These are phyloP conservation scores for Solanum piurae DNA, from an alignment of 257 asterid species.

Conservation along the genomic window DNA sequence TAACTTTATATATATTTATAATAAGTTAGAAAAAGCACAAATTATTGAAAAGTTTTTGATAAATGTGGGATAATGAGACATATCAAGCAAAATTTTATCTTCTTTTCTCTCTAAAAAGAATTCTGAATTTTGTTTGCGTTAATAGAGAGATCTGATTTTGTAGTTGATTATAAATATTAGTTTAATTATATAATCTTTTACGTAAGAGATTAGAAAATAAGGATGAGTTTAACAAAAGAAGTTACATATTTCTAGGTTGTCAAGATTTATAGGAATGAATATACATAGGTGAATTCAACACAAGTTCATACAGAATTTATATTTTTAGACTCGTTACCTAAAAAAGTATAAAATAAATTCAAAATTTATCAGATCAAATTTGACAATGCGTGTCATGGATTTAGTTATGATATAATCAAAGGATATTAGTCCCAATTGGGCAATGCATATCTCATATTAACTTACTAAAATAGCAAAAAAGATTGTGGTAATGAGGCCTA, in stretches of 20 bases:
- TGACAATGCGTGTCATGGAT: no score
- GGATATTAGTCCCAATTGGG: not conserved
- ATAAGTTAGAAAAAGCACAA: not conserved
- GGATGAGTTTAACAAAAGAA: no score
- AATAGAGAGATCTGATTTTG: not conserved
- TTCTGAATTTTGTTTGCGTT: no score
- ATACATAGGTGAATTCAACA: no score
- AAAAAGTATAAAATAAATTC: no score
- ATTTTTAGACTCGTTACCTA: no score
- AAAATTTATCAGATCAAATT: no score
- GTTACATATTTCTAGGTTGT: no score
- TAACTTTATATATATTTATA: not conserved
- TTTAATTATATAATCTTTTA: no score
- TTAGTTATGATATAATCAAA: not conserved
- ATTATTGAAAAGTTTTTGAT: not conserved
- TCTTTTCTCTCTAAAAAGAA: not conserved
- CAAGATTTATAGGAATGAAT: no score
- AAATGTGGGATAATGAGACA: not conserved
- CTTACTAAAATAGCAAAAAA: not conserved
- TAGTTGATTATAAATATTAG: not conserved
- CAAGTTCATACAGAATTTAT: no score
- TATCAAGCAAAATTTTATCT: not conserved
- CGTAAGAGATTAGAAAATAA: no score
- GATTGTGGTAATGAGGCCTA: not conserved
- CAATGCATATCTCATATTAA: not conserved